Evolutionary conservation across 2,329 filamentous ascomycete genomes (phyloP).

Genomic region (Orbilia quercus): DNA sequence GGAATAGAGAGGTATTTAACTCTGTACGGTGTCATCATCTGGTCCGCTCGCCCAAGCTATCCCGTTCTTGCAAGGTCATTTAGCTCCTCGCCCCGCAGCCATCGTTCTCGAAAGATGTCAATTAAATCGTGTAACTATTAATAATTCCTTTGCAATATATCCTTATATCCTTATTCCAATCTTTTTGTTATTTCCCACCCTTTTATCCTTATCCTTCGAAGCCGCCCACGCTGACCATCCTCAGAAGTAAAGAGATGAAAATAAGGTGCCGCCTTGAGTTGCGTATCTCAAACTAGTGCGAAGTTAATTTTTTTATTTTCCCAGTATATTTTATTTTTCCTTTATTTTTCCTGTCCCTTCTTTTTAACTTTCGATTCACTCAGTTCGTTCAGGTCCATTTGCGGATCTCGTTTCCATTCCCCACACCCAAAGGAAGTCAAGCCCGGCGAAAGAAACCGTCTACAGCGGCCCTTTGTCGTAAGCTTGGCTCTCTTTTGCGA

Average conservation of each 20-base stretch:
- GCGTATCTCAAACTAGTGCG: background rate
- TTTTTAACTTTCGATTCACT: conserved; percentile 26
- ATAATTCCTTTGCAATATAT: conserved; percentile 25
- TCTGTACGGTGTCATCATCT: conserved; percentile 28
- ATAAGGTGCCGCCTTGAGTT: conserved; percentile 7
- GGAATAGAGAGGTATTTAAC: conserved; percentile 34
- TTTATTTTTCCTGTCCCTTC: no score
- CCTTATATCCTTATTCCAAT: conserved; percentile 11
- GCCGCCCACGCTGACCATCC: conserved; percentile 9
- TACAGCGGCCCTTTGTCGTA: conserved; percentile 31
- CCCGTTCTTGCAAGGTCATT: conserved; percentile 43
- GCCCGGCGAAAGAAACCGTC: conserved; percentile 37
- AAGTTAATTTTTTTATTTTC: conserved; percentile 16
- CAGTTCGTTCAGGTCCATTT: conserved; percentile 37
- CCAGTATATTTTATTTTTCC: no score
- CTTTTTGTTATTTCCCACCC: conserved; percentile 20
- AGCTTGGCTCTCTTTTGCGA: conserved; percentile 43
- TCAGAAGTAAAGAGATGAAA: background rate
- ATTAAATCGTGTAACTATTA: conserved; percentile 48
- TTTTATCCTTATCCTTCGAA: conserved; percentile 8
- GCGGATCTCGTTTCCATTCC: conserved; percentile 40
- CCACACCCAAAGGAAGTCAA: conserved; percentile 41
- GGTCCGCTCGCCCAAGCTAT: conserved; percentile 29
- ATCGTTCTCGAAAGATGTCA: conserved; percentile 50
- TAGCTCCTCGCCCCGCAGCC: conserved; percentile 28